phyloP scores from a whole-genome alignment of 2,329 filamentous ascomycete species.

The Penicillium occitanis region DNA sequence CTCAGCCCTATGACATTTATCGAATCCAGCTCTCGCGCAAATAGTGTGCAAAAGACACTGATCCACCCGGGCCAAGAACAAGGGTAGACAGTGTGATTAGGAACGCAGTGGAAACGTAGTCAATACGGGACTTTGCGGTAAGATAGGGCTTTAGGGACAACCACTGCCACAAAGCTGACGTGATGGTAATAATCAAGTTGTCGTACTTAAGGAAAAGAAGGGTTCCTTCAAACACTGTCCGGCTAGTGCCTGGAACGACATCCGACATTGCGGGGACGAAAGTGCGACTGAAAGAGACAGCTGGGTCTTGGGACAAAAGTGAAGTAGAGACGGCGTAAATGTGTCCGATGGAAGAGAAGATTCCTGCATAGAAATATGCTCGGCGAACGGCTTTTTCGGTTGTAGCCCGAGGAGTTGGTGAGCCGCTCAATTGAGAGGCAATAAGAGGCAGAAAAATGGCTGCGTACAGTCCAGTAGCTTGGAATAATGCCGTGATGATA shows the following conservation, averaged over 20 bases:
- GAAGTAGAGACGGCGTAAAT: background rate
- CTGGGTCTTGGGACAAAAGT: background rate
- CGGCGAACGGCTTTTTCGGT: background rate
- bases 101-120: background rate
- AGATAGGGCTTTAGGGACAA: background rate
- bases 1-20: background rate
- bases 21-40: conserved; percentile 1
- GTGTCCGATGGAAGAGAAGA: conserved; percentile 1
- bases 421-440: background rate
- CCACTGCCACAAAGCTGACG: conserved; percentile 3
- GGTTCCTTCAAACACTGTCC: background rate
- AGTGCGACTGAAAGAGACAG: background rate
- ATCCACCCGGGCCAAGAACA: background rate
- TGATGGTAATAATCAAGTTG: conserved; percentile 1
- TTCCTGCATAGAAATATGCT: background rate
- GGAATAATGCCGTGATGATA: background rate
- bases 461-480: background rate
- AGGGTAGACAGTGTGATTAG: background rate
- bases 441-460: background rate
- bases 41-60: background rate
- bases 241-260: conserved; percentile 1
- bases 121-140: background rate
- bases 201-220: conserved; percentile 10
- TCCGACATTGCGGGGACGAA: background rate
- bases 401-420: background rate